phyloP scores from a whole-genome alignment of 495 filamentous ascomycete genomes.

The Darksidea phi region DNA sequence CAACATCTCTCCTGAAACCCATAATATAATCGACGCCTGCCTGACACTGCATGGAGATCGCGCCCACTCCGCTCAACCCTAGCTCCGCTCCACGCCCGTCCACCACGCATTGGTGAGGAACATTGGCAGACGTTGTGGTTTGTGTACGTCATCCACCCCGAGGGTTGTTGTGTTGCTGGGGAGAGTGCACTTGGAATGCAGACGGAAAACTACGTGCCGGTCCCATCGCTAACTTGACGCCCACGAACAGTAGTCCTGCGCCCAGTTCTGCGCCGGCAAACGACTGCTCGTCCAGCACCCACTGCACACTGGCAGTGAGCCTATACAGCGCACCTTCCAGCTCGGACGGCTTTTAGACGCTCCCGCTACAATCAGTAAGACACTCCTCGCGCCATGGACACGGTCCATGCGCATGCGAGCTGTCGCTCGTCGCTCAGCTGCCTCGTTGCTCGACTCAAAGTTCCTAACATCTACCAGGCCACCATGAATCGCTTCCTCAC shows the following conservation, averaged over 20 bases:
- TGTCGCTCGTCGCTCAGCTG: constrained; percentile 18
- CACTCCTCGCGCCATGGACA: constrained; percentile 19
- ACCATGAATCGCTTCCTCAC: constrained; percentile 47
- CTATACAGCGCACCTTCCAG: constrained; percentile 1
- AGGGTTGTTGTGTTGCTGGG: constrained; percentile 1
- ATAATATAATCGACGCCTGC: constrained; percentile 1
- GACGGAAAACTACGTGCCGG: constrained; percentile 11
- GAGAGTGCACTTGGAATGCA: constrained; percentile 3
- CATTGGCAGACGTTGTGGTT: background rate
- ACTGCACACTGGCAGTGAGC: constrained; percentile 11
- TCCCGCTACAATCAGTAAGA: constrained; percentile 10
- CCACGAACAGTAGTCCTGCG: constrained; percentile 16
- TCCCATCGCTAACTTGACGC: constrained; percentile 15
- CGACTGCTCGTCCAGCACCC: background rate
- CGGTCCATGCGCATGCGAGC: constrained; percentile 5
- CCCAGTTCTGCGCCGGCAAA: background rate
- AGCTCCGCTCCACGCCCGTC: constrained; percentile 2
- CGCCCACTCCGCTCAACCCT: constrained; percentile 6
- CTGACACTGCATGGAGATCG: constrained; percentile 26
- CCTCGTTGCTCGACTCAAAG: constrained; percentile 4
- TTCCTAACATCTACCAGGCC: constrained; percentile 40
- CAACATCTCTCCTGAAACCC: background rate
- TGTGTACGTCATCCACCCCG: constrained; percentile 12
- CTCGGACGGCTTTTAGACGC: background rate
- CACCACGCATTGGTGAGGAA: constrained; percentile 1